Conservation (phyloP, 768 basidiomycete genomes). For the Phlegmacium glaucopus region DNA sequence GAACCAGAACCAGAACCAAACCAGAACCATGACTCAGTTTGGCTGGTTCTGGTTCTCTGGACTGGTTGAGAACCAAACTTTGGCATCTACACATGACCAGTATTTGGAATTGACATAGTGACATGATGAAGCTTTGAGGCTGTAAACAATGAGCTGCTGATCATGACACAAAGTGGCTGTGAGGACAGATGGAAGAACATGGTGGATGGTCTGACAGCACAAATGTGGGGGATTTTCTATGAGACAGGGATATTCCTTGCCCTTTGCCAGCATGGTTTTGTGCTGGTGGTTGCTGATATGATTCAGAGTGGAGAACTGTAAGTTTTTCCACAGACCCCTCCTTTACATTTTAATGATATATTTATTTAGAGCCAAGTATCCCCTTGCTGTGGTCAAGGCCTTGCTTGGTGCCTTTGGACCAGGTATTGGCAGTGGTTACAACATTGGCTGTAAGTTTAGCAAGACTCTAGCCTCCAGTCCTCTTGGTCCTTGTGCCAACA, state of each 20-base stretch:
- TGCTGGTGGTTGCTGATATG: constrained; percentile 22
- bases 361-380: constrained; percentile 17
- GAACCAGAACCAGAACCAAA: no score
- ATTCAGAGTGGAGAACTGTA: constrained; percentile 26
- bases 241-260: constrained; percentile 28
- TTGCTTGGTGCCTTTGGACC: constrained; percentile 13
- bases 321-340: constrained; percentile 1
- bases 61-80: no score
- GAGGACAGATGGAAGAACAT: constrained; percentile 21
- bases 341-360: background rate
- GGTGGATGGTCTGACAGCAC: constrained; percentile 9
- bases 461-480: constrained; percentile 18
- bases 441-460: constrained; percentile 24
- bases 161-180: no score
- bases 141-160: no score
- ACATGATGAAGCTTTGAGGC: no score
- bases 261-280: constrained; percentile 27
- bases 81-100: no score
- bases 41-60: no score
- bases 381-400: constrained; percentile 13
- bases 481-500: constrained; percentile 8
- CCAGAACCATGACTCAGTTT: no score
- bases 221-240: constrained; percentile 29
- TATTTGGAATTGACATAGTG: no score
- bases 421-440: constrained; percentile 15